Base-by-base conservation (phyloP, 768 basidiomycete genomes). In the Leccinum boreale region DNA sequence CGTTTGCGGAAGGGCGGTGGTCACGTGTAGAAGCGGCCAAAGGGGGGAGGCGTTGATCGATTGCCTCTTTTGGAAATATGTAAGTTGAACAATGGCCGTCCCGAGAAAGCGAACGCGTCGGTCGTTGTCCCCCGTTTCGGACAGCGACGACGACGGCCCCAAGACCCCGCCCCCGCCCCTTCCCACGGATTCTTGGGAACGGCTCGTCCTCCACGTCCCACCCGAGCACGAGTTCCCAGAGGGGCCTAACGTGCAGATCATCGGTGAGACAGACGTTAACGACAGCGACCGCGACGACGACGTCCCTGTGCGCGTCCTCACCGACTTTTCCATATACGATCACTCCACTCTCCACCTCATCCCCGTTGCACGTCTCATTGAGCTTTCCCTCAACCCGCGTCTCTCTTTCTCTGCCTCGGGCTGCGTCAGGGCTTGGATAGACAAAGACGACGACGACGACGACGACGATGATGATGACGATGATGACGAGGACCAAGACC, bases 241-340 rank as follows among this genome's bases (percentile, higher is more conserved):
- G 57, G 76, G 75, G 7, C 70, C 71, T 12, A 67, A 76, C 48
- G 60, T 83, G 14, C 64, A 71, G n/a, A 65, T 85, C 26, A 70
- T 72, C 26, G 79, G 79, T 29, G 84, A 84, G 69, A 70, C 70
- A 1, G 61, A 67, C 24, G 54, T 59, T 6, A 56, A 63, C n/a
- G 68, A 72, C 58, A 52, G 59, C 39, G 53, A 60, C 62, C 50
- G 62, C 48, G 74, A 70, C 42, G 66, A 68, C 33, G 75, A 76
- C 8, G 61, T 86, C 31, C 88, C 88, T 14, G 74, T 90, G 46
- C 81, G 88, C 7, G 60, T 78, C 0, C 73, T 90, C 9, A 70
- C 74, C 0, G 73, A 84, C 57, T 89, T 87, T 62, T 65, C 73
- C 0, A 71, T 89, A 31, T 87, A 85, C 54, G 70, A 83, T 14